phyloP scores from a whole-genome alignment of 2,329 filamentous ascomycete species.

The Cryphonectria japonica region DNA sequence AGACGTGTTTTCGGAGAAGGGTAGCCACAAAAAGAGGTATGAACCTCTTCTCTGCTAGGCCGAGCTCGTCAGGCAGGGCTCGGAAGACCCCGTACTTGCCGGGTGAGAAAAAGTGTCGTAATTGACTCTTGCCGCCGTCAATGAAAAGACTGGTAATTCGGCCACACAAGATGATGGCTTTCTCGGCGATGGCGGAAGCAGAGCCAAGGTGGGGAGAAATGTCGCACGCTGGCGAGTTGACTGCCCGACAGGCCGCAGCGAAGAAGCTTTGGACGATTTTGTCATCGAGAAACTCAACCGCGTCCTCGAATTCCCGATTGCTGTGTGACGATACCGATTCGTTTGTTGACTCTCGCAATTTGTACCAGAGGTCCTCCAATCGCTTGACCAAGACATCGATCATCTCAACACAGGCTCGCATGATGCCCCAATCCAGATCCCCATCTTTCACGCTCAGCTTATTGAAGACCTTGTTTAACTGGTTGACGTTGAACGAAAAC shows the following conservation, averaged over 20 bases:
- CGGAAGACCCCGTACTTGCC: conserved; percentile 57
- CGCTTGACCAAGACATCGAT: conserved; percentile 51
- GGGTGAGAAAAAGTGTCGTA: conserved; percentile 50
- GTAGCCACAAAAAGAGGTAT: conserved; percentile 56
- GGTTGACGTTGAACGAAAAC: conserved; percentile 53
- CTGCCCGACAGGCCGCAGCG: conserved; percentile 17
- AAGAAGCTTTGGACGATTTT: conserved; percentile 24
- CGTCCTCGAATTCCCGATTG: conserved; percentile 51
- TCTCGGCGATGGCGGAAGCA: conserved; percentile 37
- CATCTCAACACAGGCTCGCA: conserved; percentile 50
- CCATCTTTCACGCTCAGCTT: conserved; percentile 48
- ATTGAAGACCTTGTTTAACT: conserved; percentile 56
- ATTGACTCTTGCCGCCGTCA: conserved; percentile 44
- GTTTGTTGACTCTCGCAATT: conserved; percentile 42
- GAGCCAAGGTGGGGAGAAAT: background rate
- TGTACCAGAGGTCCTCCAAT: conserved; percentile 46
- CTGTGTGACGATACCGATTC: conserved; percentile 35
- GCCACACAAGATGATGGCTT: conserved; percentile 49
- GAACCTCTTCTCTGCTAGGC: conserved; percentile 48
- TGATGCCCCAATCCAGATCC: conserved; percentile 53
- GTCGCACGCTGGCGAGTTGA: conserved; percentile 6
- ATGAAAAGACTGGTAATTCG: conserved; percentile 51
- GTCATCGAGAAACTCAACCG: conserved; percentile 37
- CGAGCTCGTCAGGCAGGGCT: conserved; percentile 44
- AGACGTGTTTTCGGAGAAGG: conserved; percentile 51